phyloP scores from a whole-genome alignment of 225 moss, liverwort and hornwort species.

The Pseudoscleropodium purum region DNA sequence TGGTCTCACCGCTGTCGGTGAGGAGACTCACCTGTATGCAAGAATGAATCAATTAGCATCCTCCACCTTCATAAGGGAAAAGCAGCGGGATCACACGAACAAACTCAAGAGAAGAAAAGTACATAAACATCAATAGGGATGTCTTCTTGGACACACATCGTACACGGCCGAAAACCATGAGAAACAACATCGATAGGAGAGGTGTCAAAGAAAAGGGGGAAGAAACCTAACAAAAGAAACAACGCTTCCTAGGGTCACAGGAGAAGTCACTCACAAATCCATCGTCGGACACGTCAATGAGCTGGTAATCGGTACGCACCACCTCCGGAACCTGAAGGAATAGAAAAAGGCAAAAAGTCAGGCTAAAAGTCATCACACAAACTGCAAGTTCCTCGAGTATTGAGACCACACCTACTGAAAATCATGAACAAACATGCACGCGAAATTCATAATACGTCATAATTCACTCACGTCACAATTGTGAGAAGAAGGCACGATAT shows the following conservation, averaged over 20 bases:
- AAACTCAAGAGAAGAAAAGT: background rate
- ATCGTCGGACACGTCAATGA: slow-evolving; percentile 87
- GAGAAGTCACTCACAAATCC: slow-evolving; percentile 65
- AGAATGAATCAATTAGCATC: background rate
- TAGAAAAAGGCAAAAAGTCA: background rate
- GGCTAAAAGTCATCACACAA: no score
- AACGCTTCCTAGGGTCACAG: no score
- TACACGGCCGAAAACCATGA: background rate
- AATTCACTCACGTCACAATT: slow-evolving; percentile 85
- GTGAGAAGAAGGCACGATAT: slow-evolving; percentile 98
- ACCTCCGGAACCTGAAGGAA: slow-evolving; percentile 74
- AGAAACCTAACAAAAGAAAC: no score
- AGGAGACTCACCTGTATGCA: slow-evolving; percentile 74
- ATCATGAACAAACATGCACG: background rate
- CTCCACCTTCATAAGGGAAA: no score
- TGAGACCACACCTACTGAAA: background rate
- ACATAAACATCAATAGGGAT: background rate
- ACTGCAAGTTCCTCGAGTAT: background rate
- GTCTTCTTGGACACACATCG: no score
- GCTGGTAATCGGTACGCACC: slow-evolving; percentile 86
- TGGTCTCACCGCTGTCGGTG: slow-evolving; percentile 56
- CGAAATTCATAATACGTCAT: background rate
- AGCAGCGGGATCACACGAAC: background rate
- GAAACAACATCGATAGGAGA: no score
- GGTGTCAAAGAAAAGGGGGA: fast-evolving